phyloP scores from a whole-genome alignment of 257 asterid genomes.

The Cinchona pubescens region DNA sequence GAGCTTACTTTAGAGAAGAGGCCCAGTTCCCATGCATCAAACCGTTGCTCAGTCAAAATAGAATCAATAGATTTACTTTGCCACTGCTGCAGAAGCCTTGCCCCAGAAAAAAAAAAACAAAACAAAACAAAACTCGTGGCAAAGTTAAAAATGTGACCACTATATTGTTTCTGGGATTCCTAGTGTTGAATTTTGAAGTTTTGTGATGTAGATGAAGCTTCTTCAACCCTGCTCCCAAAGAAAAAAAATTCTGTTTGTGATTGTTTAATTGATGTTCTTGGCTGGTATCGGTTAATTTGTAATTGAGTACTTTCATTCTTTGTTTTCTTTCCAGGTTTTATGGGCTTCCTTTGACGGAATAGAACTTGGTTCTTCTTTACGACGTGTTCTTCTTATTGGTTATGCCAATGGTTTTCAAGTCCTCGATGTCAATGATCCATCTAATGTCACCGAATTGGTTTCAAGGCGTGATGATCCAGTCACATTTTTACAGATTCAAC shows the following conservation, averaged over 20 bases:
- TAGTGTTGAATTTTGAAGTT: neutral
- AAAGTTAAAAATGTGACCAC: neutral
- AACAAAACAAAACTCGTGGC: neutral
- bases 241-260: neutral
- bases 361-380: conserved; percentile 32
- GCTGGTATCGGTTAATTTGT: neutral
- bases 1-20: neutral
- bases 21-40: neutral
- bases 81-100: neutral
- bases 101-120: neutral
- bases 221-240: no score
- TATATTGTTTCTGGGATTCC: neutral
- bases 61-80: neutral
- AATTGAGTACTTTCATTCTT: neutral
- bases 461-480: conserved; percentile 54
- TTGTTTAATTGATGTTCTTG: neutral
- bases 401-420: conserved; percentile 54
- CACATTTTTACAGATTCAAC: conserved; percentile 43
- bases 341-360: conserved; percentile 49
- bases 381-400: conserved; percentile 44
- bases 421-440: conserved; percentile 43
- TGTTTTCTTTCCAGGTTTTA: conserved; percentile 30
- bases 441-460: conserved; percentile 43
- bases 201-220: neutral
- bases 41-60: neutral